Evolutionary conservation across 345 rosid species (phyloP), one percentile per base, ranked within the genome.

Genomic region (Lepidium africanum): DNA sequence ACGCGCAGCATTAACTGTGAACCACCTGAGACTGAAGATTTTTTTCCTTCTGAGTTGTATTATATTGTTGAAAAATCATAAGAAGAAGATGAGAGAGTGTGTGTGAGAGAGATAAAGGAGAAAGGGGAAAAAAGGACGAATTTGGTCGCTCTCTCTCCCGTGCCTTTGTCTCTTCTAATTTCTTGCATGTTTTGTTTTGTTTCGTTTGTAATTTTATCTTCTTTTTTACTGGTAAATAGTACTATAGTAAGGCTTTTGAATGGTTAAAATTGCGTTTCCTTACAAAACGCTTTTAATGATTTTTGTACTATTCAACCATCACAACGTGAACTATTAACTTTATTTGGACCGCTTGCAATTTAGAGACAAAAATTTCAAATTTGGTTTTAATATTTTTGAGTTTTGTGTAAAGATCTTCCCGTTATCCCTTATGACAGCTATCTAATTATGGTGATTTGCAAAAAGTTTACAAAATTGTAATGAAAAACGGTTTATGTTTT

Each of bases 1-100:
- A 58, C 45, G 30, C 21, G 13, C 14, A 27, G 63, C 77, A 67
- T 60, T 59, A 59, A 74, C 55, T 65, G 23, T 43, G 72, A 60
- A 67, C 55, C 68, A 67, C 73, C 77, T 74, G 68, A 59, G 65
- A 66, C 72, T 59, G 69, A 14, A 74, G 16, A 63, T 19, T 57
- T 6, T 62, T 8, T 1, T 38, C 6, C 4, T 65, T 35, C n/a
- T n/a, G n/a, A 47, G n/a, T 36, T 1, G 12, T 62, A 11, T 17
- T 36, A 16, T 43, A 0, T 42, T 14, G 49, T 32, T 49, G 12
- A 49, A 21, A 4, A 57, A 38, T 57, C 62, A 57, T 38, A 38
- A 57, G 62, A 57, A 57, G 62, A 38, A 57, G 35, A 57, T 57
- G 35, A 38, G 54, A 23, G 33, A 5, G 10, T 23, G 16, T 2